Evolutionary conservation across 2,329 filamentous ascomycete species (phyloP).

Genomic region (Aspergillus ochraceus): DNA sequence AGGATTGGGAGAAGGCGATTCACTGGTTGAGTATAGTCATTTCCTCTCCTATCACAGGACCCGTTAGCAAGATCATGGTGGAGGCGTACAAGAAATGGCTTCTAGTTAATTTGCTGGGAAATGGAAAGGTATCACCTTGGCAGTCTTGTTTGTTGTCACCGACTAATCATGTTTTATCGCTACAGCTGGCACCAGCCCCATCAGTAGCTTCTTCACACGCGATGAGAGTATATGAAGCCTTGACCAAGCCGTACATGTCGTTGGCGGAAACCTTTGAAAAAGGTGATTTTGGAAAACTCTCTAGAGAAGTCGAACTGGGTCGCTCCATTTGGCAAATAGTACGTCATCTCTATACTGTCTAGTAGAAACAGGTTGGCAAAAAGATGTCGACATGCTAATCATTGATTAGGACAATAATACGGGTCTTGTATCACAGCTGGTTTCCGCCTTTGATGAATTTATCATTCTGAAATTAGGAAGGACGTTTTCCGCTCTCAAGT

Average conservation of each 20-base stretch:
- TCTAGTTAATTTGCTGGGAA: slow-evolving; percentile 69
- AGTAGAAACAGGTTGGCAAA: neutral
- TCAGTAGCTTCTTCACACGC: slow-evolving; percentile 55
- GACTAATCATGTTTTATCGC: slow-evolving; percentile 8
- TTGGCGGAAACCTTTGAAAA: slow-evolving; percentile 69
- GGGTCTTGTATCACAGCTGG: slow-evolving; percentile 68
- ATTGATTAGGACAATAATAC: slow-evolving; percentile 65
- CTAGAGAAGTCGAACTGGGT: slow-evolving; percentile 63
- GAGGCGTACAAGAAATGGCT: slow-evolving; percentile 94
- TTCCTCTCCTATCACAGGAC: slow-evolving; percentile 64
- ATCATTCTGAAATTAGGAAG: slow-evolving; percentile 71
- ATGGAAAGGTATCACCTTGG: slow-evolving; percentile 56
- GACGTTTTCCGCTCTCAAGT: slow-evolving; percentile 66
- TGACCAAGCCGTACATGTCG: slow-evolving; percentile 69
- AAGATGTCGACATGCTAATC: slow-evolving; percentile 2
- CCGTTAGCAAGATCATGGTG: slow-evolving; percentile 73
- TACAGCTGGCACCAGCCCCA: slow-evolving; percentile 53
- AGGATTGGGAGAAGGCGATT: slow-evolving; percentile 63
- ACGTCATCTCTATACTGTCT: neutral
- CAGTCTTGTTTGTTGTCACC: neutral
- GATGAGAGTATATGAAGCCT: slow-evolving; percentile 56
- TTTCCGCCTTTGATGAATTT: slow-evolving; percentile 71
- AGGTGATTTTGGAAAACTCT: slow-evolving; percentile 59
- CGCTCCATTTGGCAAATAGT: slow-evolving; percentile 61
- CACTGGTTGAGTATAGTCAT: slow-evolving; percentile 65